Evolutionary conservation across 2,329 filamentous ascomycete species (phyloP), one percentile per base, ranked within the genome.

Genomic region (Drechslerella coelobrocha): DNA sequence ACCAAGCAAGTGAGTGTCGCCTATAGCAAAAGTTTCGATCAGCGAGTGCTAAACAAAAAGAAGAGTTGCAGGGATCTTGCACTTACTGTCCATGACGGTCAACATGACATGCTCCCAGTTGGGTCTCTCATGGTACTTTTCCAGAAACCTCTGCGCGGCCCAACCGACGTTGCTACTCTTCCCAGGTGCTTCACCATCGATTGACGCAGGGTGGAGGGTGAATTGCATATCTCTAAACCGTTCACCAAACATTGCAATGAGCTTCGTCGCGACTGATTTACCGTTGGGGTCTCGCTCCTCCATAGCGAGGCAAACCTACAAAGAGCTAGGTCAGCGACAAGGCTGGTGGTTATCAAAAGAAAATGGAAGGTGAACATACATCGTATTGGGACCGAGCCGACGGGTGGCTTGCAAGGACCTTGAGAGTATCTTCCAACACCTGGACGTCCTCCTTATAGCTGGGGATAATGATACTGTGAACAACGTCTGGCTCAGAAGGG

Each of bases 151-250:
- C 73, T 84, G 84, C 8, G 87, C 88, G 17, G 87, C 87, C 86
- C 88, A 91, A 55, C 85, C 84, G 69, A 89, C 83, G 77, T 91
- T 91, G 80, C 88, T 90, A 73, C 88, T 88, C 77, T 91, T 91
- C 65, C 88, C 88, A 59, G 88, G 86, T 53, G 88, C 84, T 77
- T 91, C 88, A 10, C 86, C 85, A 2, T 84, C 83, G 55, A 90
- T 84, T 60, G 85, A 85, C 21, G 82, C 79, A 0, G 88, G 88
- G 75, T 91, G 88, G 10, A 89, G 78, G 1, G 87, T 89, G 76
- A 85, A 87, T 75, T 86, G 84, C 74, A 91, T 87, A 66, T 83
- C 84, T 43, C 85, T 84, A 76, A 91, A 90, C 65, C 83, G 85
- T 75, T 85, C 85, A 73, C 83, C 79, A 74, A 89, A 90, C 68